Percentiles rank a stretch among this genome's conserved stretches.
Evolutionary conservation across 2,329 filamentous ascomycete genomes (phyloP).

Genomic region (Thyridium curvatum): DNA sequence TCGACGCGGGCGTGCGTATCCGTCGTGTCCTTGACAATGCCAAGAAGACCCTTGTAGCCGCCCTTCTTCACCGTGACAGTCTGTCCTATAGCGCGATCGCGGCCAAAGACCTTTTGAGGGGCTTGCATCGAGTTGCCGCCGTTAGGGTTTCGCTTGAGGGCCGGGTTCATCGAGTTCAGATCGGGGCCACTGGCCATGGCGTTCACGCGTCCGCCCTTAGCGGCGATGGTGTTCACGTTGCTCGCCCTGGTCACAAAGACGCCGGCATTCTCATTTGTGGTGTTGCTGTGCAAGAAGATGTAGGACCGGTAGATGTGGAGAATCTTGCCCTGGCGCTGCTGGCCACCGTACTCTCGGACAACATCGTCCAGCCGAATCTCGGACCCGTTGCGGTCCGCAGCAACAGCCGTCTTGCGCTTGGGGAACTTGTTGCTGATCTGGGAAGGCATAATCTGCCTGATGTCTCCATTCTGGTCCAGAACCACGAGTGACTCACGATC

Average conservation of each 20-base stretch:
- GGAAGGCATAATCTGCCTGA: conserved; percentile 77
- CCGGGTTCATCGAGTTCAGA: conserved; percentile 87
- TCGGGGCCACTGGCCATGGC: conserved; percentile 61
- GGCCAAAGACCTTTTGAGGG: conserved; percentile 70
- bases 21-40: conserved; percentile 92
- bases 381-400: conserved; percentile 86
- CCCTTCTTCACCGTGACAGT: conserved; percentile 86
- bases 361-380: conserved; percentile 90
- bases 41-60: conserved; percentile 84
- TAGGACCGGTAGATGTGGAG: conserved; percentile 92
- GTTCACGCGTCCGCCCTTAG: conserved; percentile 79
- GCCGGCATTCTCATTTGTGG: conserved; percentile 78
- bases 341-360: conserved; percentile 83
- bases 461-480: conserved; percentile 82
- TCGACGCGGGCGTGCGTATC: conserved; percentile 84
- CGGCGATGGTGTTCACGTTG: conserved; percentile 86
- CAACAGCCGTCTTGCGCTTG: conserved; percentile 75
- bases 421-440: conserved; percentile 88
- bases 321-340: conserved; percentile 80
- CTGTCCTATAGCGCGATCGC: conserved; percentile 82
- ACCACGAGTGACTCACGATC: conserved; percentile 88
- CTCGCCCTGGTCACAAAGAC: conserved; percentile 82
- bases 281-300: conserved; percentile 81
- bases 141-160: conserved; percentile 64
- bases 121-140: conserved; percentile 48